Conservation (phyloP, 73 alveolate genomes). For the Paramecium sexaurelia region DNA sequence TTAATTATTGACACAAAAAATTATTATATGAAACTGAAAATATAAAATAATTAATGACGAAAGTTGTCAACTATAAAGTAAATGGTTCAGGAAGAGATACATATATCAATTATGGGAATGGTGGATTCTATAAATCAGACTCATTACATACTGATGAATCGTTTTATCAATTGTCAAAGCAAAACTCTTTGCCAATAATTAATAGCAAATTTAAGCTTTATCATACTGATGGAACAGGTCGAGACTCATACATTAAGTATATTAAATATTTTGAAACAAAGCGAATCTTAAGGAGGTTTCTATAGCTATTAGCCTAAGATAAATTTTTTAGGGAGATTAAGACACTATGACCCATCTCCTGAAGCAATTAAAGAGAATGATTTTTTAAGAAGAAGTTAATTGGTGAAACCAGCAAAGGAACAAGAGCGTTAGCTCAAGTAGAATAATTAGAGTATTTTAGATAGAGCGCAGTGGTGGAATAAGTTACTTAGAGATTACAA, state of each 20-base stretch:
- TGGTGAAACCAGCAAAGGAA: conserved; percentile 7
- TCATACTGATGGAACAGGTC: conserved; percentile 68
- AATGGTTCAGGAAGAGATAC: conserved; percentile 54
- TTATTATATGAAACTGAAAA: not conserved
- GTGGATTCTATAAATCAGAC: conserved; percentile 26
- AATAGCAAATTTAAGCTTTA: conserved; percentile 56
- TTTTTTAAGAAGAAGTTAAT: conserved; percentile 9
- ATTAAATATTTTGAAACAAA: not conserved
- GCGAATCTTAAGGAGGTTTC: conserved; percentile 37
- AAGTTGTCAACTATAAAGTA: conserved; percentile 38
- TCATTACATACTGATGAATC: not conserved
- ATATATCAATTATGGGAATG: conserved; percentile 33
- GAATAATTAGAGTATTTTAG: not conserved
- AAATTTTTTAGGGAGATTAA: not conserved
- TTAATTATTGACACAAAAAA: not conserved
- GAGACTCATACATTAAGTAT: conserved; percentile 57
- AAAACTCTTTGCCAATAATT: conserved; percentile 49
- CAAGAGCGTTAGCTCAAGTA: conserved; percentile 1
- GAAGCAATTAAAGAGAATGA: conserved; percentile 1
- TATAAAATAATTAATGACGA: conserved; percentile 29
- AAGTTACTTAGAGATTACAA: conserved; percentile 32
- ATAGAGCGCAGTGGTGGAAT: conserved; percentile 14
- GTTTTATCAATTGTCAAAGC: not conserved
- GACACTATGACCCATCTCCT: conserved; percentile 43
- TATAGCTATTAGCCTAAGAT: conserved; percentile 42